A percentile compares a stretch with the other conserved stretches of the same genome.
Evolutionary conservation across 1,139 yeast genomes (phyloP).

Genomic region (Zhuliangozyma blackwelliae): DNA sequence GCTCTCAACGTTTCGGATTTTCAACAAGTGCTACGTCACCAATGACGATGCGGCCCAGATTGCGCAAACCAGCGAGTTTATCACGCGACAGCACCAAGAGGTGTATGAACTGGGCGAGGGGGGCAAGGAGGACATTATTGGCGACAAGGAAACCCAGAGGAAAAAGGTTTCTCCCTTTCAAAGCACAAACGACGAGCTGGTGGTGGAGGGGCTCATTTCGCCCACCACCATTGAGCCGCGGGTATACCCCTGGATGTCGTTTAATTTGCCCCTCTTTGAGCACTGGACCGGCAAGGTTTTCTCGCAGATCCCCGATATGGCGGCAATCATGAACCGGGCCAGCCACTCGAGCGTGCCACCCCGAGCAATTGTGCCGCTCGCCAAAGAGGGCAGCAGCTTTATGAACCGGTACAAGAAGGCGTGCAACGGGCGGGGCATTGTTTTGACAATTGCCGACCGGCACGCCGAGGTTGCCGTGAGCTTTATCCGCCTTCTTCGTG

Average conservation of each 20-base stretch:
- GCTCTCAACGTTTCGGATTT: conserved; percentile 33
- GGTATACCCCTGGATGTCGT: conserved; percentile 17
- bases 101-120: conserved; percentile 7
- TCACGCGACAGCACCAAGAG: conserved; percentile 3
- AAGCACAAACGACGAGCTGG: no score
- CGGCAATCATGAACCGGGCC: conserved; percentile 28
- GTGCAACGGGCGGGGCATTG: conserved; percentile 46
- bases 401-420: conserved; percentile 30
- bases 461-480: conserved; percentile 41
- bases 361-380: neutral
- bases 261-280: conserved; percentile 14
- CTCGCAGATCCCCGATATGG: conserved; percentile 34
- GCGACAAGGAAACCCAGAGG: no score
- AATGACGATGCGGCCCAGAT: conserved; percentile 12
- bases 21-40: conserved; percentile 34
- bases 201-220: no score
- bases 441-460: conserved; percentile 39
- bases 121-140: conserved; percentile 13
- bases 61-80: conserved; percentile 5
- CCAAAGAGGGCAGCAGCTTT: conserved; percentile 23
- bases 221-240: conserved; percentile 15
- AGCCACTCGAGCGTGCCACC: no score
- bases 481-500: conserved; percentile 40
- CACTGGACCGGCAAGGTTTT: conserved; percentile 10
- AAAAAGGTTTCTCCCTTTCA: no score